Conservation (phyloP, 2,329 filamentous ascomycete genomes). For the Aspergillus persii region DNA sequence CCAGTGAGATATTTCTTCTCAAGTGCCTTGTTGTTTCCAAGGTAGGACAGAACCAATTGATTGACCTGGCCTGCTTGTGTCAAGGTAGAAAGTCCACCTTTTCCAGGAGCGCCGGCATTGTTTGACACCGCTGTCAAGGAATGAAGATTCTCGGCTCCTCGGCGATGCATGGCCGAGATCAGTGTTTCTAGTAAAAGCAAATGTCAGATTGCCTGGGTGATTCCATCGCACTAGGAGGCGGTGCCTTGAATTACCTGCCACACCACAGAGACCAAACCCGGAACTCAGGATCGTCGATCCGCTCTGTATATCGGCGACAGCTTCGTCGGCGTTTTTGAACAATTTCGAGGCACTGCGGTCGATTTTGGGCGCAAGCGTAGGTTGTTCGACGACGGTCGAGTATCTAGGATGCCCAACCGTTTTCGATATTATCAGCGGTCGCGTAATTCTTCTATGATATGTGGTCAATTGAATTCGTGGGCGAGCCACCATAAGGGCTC, state of each 20-base stretch:
- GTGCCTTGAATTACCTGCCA: conserved; percentile 54
- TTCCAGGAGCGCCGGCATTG: conserved; percentile 70
- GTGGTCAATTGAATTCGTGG: conserved; percentile 22
- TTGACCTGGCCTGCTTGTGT: conserved; percentile 68
- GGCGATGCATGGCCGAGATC: conserved; percentile 64
- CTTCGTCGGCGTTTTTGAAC: conserved; percentile 57
- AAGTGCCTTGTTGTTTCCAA: conserved; percentile 74
- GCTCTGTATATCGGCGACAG: conserved; percentile 68
- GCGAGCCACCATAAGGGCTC: conserved; percentile 20
- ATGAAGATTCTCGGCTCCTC: conserved; percentile 55
- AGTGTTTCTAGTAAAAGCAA: conserved; percentile 57
- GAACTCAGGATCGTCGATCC: conserved; percentile 71
- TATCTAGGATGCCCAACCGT: conserved; percentile 13
- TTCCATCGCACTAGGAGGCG: background rate
- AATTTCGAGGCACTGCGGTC: conserved; percentile 37
- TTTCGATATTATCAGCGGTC: conserved; percentile 8
- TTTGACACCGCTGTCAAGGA: conserved; percentile 75
- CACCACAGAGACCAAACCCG: conserved; percentile 79
- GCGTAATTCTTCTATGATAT: conserved; percentile 13
- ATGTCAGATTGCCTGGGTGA: background rate
- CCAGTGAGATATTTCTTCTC: conserved; percentile 73
- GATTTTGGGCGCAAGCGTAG: conserved; percentile 23
- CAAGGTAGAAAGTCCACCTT: conserved; percentile 66
- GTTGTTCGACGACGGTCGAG: conserved; percentile 19
- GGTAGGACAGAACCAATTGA: conserved; percentile 70